A percentile compares a stretch with the other conserved stretches of the same genome.
Evolutionary conservation across 768 basidiomycete species (phyloP).

Genomic region (Tricholoma sp.): DNA sequence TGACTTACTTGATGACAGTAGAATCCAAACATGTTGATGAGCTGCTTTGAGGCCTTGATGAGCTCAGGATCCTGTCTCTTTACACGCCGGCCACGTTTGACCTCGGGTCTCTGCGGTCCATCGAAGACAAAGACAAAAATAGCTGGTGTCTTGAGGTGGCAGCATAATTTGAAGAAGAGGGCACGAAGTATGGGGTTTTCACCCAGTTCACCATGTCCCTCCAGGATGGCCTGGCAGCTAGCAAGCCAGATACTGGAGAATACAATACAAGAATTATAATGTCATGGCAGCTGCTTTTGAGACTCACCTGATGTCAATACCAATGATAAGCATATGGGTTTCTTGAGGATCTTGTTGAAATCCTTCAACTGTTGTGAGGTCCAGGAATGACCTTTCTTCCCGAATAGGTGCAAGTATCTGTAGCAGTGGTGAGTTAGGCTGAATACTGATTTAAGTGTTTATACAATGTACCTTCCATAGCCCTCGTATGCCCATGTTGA

Average conservation of each 20-base stretch:
- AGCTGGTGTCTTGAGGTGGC: conserved; percentile 31
- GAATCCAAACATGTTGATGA: conserved; percentile 38
- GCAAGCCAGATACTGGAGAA: neutral
- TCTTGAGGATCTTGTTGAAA: neutral
- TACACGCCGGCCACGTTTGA: conserved; percentile 33
- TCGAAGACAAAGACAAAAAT: conserved; percentile 41
- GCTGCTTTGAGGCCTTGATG: neutral
- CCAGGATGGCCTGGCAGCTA: conserved; percentile 4
- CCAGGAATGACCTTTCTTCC: neutral
- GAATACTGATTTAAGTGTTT: too few relatives aligned
- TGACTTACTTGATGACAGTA: conserved; percentile 21
- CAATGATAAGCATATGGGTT: neutral
- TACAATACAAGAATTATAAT: too few relatives aligned
- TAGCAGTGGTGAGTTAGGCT: too few relatives aligned
- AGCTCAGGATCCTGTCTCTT: conserved; percentile 20
- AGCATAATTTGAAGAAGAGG: conserved; percentile 38
- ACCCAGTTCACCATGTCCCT: conserved; percentile 9
- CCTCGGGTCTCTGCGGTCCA: conserved; percentile 34
- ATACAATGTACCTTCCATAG: too few relatives aligned
- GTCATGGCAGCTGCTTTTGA: neutral
- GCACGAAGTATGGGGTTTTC: conserved; percentile 38
- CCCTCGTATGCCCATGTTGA: neutral
- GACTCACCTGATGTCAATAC: neutral
- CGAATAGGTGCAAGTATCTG: neutral
- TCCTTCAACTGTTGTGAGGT: neutral